Percentiles rank a stretch among this genome's conserved stretches.
Conservation (phyloP, 2,329 filamentous ascomycete species). For the Penicillium sp. region DNA sequence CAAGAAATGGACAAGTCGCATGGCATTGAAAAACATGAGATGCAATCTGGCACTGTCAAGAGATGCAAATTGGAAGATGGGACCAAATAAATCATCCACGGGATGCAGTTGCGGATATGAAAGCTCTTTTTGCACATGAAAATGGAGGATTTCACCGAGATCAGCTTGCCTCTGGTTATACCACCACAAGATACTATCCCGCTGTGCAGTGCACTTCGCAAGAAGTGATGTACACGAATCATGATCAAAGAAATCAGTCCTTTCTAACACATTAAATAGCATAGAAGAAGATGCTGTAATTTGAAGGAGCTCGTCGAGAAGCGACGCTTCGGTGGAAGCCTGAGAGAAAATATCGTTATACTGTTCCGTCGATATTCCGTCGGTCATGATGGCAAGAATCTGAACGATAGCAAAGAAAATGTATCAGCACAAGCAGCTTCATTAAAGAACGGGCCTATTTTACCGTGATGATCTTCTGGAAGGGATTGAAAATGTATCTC, state of each 20-base stretch:
- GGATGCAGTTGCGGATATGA: no score
- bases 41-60: background rate
- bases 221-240: background rate
- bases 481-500: background rate
- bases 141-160: background rate
- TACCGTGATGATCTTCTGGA: background rate
- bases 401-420: background rate
- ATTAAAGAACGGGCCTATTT: background rate
- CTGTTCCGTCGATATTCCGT: background rate
- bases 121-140: background rate
- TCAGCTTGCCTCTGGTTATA: background rate
- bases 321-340: no score
- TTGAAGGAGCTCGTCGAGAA: background rate
- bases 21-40: background rate
- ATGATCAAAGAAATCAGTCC: no score
- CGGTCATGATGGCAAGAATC: constrained; percentile 2
- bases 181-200: background rate
- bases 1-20: background rate
- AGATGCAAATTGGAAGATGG: background rate
- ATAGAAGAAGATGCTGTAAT: background rate
- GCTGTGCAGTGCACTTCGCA: background rate
- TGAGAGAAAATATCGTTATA: background rate
- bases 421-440: background rate
- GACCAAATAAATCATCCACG: background rate
- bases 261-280: background rate